Conservation (phyloP, 768 basidiomycete species). For the Serendipita vermifera region DNA sequence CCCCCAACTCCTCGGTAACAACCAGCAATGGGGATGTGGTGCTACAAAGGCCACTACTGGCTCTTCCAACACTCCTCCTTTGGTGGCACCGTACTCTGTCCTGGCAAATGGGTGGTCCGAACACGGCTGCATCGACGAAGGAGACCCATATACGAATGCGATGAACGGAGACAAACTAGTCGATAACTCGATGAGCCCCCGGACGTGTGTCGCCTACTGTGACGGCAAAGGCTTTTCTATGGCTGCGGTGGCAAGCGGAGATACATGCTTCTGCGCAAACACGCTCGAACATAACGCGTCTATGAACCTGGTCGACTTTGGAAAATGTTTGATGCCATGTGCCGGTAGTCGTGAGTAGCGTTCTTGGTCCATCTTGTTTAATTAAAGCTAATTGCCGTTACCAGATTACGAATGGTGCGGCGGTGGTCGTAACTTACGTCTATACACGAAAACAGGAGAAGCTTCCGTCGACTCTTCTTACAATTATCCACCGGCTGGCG, state of each 20-base stretch:
- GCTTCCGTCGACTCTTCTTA: background rate
- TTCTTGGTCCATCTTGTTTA: too few relatives aligned
- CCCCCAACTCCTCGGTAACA: background rate
- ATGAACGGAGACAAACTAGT: constrained; percentile 6
- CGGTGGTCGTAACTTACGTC: constrained; percentile 1
- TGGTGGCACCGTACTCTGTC: background rate
- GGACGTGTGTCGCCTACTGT: constrained; percentile 2
- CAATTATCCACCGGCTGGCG: background rate
- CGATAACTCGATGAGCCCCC: constrained; percentile 2
- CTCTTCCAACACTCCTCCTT: background rate
- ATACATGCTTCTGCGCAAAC: constrained; percentile 6
- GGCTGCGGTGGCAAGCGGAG: background rate
- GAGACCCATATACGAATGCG: background rate
- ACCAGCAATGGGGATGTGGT: background rate
- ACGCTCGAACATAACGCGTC: background rate
- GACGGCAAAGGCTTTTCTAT: constrained; percentile 7
- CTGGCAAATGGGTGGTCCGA: background rate
- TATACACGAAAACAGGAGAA: background rate
- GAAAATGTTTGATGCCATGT: background rate
- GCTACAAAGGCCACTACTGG: background rate
- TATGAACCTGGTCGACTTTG: background rate
- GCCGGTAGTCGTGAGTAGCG: background rate
- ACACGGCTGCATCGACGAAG: constrained; percentile 1
- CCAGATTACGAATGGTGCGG: constrained; percentile 8
- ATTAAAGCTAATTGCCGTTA: too few relatives aligned